Evolutionary conservation across 352 stramenopile species (phyloP), one percentile per base, ranked within the genome.

Genomic region (Peronospora belbahrii): DNA sequence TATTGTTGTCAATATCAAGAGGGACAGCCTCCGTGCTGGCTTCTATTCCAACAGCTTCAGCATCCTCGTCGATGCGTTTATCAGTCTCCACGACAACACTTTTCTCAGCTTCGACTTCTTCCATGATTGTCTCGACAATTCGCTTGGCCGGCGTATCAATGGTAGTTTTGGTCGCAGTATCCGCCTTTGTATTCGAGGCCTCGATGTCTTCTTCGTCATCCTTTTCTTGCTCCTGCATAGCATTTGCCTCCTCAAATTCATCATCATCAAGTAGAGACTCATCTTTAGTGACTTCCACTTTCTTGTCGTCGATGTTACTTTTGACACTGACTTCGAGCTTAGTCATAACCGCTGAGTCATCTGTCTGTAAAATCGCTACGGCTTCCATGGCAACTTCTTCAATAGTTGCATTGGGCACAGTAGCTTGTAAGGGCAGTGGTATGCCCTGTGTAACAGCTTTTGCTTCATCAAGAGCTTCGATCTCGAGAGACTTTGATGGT

Each of bases 231-330:
- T 23, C 19, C 18, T 35, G 38, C 4, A 19, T n/a, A 45, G 15
- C 33, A 19, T 38, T 14, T 2, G 28, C 34, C 19, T 44, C 44
- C 1, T 9, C 34, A 25, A 3, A 11, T 11, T 31, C 20, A 6
- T 50, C 47, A 6, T 9, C 18, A 39, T 19, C 28, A 24, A 18
- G 15, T n/a, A 42, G 46, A n/a, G 14, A 15, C 11, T 48, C 44
- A 3, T 4, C 20, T 14, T 39, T 19, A 11, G 22, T 19, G 22
- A 24, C 22, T 33, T 20, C 37, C 9, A 13, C 13, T 19, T 20
- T 24, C 18, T 27, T 10, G 39, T 13, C 24, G 27, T 8, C 25
- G 20, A n/a, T n/a, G n/a, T n/a, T n/a, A n/a, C 23, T 10, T 36
- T 23, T 23, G 32, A n/a, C 24, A 19, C 11, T 15, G 28, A 15